Base-by-base conservation (phyloP, 2,329 filamentous ascomycete genomes). In the Paecilomyces formosus region DNA sequence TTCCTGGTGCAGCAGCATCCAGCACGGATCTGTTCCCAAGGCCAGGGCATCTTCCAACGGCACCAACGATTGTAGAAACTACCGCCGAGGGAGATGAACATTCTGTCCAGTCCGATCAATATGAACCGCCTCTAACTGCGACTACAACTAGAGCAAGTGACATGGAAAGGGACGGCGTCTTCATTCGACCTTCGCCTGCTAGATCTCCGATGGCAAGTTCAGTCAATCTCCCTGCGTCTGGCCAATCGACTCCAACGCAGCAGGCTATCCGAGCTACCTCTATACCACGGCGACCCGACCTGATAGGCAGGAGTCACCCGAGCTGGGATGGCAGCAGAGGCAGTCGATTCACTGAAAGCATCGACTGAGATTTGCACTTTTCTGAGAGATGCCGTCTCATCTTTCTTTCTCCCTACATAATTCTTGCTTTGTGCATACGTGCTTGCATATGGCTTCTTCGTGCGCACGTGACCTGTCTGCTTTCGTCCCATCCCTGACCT, bases 281-380 rank as follows among this genome's bases (percentile, higher is more conserved):
- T n/a, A 64, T 65, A 13, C 65, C 67, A 1, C 64, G 66, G 55
- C 68, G 66, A 52, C 67, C 72, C 24, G 76, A 79, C 63, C 65
- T 64, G n/a, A 61, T 79, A 24, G 76, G 76, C 26, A 74, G 76
- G 56, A 77, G 73, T 57, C 68, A 74, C 57, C 67, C 73, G 5
- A 74, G 74, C 57, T 70, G 70, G 52, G 76, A 78, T 61, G 75
- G 75, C n/a, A 79, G 76, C 63, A 72, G 75, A 33, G 68, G 74
- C 33, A 79, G 76, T 64, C 73, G 76, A 52, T 79, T 79, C 61
- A 75, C 74, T 18, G 76, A 73, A 62, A 71, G 69, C 26, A 61
- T 70, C 39, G 39, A 45, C 35, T 62, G 52, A 61, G 8, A n/a
- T n/a, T 45, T 45, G 39, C 39, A 45, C n/a, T 21, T n/a, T 45